Evolutionary conservation across 225 moss, liverwort and hornwort species (phyloP), one percentile per base, ranked within the genome.

Genomic region (Straminergon stramineum): DNA sequence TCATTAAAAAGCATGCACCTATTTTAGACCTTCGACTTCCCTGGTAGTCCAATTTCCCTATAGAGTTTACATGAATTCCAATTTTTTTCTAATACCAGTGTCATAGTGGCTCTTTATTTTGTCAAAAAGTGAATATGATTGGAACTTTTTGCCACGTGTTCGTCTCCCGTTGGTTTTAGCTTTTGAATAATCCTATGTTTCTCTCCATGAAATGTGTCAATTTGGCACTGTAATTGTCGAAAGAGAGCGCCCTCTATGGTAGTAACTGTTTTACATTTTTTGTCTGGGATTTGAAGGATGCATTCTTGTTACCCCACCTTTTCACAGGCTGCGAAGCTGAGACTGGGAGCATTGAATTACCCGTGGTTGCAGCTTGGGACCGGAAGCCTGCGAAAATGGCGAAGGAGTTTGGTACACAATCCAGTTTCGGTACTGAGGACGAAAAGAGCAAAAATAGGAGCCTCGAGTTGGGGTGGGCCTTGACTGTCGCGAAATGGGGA

Each of bases 361-460:
- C 89, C 78, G 79, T 92, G 92, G 81, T 92, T 92, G 93, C 93
- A 93, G 93, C 90, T 61, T 85, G 89, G 90, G 89, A 87, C 55
- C 87, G 87, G 84, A 92, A 85, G 74, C 78, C 92, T 73, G 78
- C 87, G 62, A 90, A 90, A 87, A 77, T 90, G 89, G 89, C 82
- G n/a, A 89, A 90, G 76, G 91, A 84, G 88, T 88, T 88, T 41
- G 88, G 39, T 62, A 30, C 61, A 83, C 85, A 71, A 45, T 79
- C 84, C 84, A 62, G 19, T 73, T 35, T 86, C 37, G 26, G 30
- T 24, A 74, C 58, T 51, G 83, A 87, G 78, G 92, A 87, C 52
- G 89, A 83, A 76, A 89, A 92, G 65, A 84, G 83, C 45, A 93
- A 90, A 87, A 88, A 35, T 48, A 93, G 86, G 87, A 81, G 69